Evolutionary conservation across 192 early-diverging fungal species (phyloP), one percentile per base, ranked within the genome.

Genomic region (Coemansia sp.): DNA sequence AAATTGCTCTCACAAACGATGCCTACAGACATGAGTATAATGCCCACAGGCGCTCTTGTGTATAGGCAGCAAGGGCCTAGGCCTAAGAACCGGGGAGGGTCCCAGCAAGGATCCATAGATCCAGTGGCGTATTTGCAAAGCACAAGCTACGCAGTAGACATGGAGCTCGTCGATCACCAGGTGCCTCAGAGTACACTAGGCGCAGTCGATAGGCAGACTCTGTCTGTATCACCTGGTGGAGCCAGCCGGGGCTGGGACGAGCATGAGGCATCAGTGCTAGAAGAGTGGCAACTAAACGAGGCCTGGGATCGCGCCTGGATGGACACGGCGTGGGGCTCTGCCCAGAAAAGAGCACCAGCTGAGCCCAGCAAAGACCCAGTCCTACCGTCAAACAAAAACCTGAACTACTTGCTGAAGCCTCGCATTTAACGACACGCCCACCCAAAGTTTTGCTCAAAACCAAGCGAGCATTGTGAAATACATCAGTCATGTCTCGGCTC

Each of bases 261-360:
- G 50, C 78, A 75, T 65, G 69, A 69, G 14, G 73, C 78, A 33
- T 71, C 69, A 14, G 63, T 81, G 28, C 66, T 81, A 1, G 79
- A 82, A 31, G 79, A 82, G 53, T 82, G 79, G 79, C 59, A 72
- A 67, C 73, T 82, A 43, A 81, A 81, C 67, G 78, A 81, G 58
- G 78, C 78, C 10, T 81, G 78, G 78, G 73, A 81, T 33, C 69
- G 78, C 5, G 78, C 78, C 2, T 81, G 78, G 78, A 81, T 82
- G 79, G 70, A 66, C 48, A 82, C 79, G 0, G 61, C 79, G 14
- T 82, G 79, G 79, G 58, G 60, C 16, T 66, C 69, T 24, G 66
- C 73, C 8, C 70, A 64, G 23, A 67, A 70, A 37, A 65, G 57
- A 18, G 33, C 59, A 2, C 51, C 68, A 43, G 43, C 20, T 35